A percentile compares a stretch with the other conserved stretches of the same genome.
phyloP scores from a whole-genome alignment of 2,329 filamentous ascomycete species.

The Colletotrichum abscissum region DNA sequence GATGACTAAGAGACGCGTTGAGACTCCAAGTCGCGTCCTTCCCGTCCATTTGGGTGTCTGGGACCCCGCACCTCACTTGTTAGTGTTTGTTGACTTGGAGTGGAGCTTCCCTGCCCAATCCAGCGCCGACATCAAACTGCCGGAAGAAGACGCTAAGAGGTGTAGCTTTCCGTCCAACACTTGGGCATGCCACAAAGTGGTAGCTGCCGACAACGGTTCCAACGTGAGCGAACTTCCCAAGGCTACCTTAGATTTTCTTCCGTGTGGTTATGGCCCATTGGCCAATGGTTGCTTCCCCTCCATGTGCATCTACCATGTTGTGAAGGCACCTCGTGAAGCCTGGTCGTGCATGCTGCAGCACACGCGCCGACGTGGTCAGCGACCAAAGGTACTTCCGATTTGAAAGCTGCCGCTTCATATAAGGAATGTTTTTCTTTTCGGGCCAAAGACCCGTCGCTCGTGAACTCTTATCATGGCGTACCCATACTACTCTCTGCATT shows the following conservation, averaged over 20 bases:
- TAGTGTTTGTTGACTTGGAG: slow-evolving; percentile 28
- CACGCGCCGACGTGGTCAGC: background rate
- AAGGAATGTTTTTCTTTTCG: slow-evolving; percentile 15
- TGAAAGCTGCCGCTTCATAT: background rate
- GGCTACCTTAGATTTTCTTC: background rate
- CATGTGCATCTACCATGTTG: background rate
- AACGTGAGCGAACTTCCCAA: background rate
- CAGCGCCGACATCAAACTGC: background rate
- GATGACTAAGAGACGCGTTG: slow-evolving; percentile 25
- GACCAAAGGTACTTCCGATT: background rate
- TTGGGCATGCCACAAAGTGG: background rate
- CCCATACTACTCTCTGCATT: slow-evolving; percentile 47
- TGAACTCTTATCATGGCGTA: slow-evolving; percentile 4
- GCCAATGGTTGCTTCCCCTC: background rate
- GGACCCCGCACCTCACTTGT: slow-evolving; percentile 24
- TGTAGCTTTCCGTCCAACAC: background rate
- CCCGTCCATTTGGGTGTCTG: background rate
- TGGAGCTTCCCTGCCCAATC: slow-evolving; percentile 26
- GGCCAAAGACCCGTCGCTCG: background rate
- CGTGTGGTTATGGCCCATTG: background rate
- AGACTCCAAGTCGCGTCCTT: slow-evolving; percentile 23
- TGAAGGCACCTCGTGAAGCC: background rate
- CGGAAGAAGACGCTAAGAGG: background rate
- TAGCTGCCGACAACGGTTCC: background rate
- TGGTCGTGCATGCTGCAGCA: background rate